These are phyloP conservation scores for Hypoxylon sp. DNA, from an alignment of 2,329 filamentous ascomycete genomes.

Conservation along the genomic window DNA sequence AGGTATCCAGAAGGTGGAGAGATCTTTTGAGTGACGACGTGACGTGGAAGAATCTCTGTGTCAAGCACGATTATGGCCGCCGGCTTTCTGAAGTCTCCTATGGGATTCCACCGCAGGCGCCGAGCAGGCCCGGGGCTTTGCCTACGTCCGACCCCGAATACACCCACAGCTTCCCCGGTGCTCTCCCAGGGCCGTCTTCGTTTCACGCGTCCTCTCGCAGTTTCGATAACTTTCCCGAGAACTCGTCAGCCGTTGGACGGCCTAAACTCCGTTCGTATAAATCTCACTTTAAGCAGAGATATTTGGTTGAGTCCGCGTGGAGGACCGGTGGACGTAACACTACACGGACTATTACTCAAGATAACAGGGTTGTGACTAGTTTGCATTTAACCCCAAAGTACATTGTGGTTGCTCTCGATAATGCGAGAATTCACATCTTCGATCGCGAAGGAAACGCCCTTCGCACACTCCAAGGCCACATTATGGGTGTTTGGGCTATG, in stretches of 20 bases:
- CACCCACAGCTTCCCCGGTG: constrained; percentile 62
- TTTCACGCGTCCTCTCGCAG: constrained; percentile 62
- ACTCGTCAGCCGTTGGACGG: constrained; percentile 57
- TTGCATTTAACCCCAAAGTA: constrained; percentile 94
- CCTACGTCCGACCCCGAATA: constrained; percentile 53
- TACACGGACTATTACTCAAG: constrained; percentile 90
- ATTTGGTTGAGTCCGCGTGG: constrained; percentile 98
- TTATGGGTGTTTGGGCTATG: constrained; percentile 99
- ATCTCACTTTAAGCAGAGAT: constrained; percentile 97
- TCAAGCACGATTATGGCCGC: constrained; percentile 89
- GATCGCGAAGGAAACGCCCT: constrained; percentile 90
- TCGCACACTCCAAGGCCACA: constrained; percentile 91
- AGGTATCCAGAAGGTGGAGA: constrained; percentile 95
- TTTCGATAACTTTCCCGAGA: constrained; percentile 65
- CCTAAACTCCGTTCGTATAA: constrained; percentile 86
- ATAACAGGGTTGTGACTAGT: constrained; percentile 96
- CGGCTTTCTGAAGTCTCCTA: constrained; percentile 66
- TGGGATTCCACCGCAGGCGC: constrained; percentile 51
- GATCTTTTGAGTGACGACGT: constrained; percentile 96
- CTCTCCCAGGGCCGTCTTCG: constrained; percentile 54
- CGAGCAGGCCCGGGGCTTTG: constrained; percentile 52
- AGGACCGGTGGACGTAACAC: constrained; percentile 88
- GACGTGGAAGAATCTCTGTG: constrained; percentile 97
- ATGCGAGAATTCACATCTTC: constrained; percentile 98
- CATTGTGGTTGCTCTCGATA: constrained; percentile 97